Percentiles rank a stretch among this genome's conserved stretches.
These are phyloP conservation scores for Rhodotorula sp. DNA, from an alignment of 1,284 basidiomycete genomes.

Conservation along the genomic window DNA sequence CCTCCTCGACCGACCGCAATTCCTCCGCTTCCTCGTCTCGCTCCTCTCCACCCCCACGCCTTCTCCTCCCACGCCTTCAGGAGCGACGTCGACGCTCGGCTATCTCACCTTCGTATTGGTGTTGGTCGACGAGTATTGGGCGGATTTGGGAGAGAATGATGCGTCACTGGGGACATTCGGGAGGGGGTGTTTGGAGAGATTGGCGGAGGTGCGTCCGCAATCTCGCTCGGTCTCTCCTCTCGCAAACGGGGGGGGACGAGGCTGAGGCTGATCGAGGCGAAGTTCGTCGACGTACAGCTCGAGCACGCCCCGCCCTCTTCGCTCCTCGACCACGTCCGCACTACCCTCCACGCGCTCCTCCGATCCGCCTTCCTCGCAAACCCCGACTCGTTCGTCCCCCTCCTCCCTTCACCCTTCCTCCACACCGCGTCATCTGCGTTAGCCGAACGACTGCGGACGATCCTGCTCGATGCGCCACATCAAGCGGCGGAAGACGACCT, in stretches of 20 bases:
- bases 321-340: background rate
- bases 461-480: constrained; percentile 1
- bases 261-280: background rate
- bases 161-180: constrained; percentile 2
- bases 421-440: background rate
- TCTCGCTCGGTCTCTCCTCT: background rate
- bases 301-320: background rate
- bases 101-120: constrained; percentile 78
- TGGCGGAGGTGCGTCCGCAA: constrained; percentile 61
- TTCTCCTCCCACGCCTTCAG: background rate
- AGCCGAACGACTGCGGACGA: background rate
- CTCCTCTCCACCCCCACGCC: constrained; percentile 55
- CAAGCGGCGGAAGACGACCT: background rate
- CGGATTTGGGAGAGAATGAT: constrained; percentile 61
- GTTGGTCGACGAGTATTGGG: constrained; percentile 74
- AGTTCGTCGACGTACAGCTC: background rate
- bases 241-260: no score
- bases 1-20: constrained; percentile 75
- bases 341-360: constrained; percentile 13
- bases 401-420: constrained; percentile 13
- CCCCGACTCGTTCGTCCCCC: constrained; percentile 34
- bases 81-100: constrained; percentile 61
- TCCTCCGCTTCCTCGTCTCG: constrained; percentile 79
- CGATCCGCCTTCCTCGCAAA: constrained; percentile 30
- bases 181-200: constrained; percentile 61